Evolutionary conservation across 768 basidiomycete genomes (phyloP).

Genomic region (Auriscalpium vulgare): DNA sequence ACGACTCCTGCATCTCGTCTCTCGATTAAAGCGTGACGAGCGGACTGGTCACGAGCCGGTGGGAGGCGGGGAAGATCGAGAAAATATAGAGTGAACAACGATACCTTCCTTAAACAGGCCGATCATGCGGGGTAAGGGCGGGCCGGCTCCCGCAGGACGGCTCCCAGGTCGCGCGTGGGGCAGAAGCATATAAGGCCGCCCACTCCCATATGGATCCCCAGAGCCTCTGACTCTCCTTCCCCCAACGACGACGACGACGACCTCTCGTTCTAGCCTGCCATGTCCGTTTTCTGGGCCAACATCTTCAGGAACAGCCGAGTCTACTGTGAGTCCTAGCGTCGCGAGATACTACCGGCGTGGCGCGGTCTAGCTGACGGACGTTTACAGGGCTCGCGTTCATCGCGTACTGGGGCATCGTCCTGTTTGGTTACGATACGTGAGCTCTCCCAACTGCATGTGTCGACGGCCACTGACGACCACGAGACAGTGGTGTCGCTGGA

Average conservation of each 20-base stretch:
- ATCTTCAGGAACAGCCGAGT: conserved; percentile 53
- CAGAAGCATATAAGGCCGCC: neutral
- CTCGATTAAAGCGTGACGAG: no score
- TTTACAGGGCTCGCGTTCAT: conserved; percentile 60
- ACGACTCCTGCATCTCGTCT: no score
- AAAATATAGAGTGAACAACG: neutral
- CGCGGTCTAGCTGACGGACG: neutral
- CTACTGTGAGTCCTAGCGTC: conserved; percentile 39
- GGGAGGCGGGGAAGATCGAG: no score
- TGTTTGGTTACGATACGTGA: conserved; percentile 77
- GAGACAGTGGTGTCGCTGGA: conserved; percentile 49
- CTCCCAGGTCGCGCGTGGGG: neutral
- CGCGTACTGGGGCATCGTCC: conserved; percentile 72
- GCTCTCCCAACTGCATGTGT: conserved; percentile 16
- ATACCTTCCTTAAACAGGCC: neutral
- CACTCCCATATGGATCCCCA: neutral
- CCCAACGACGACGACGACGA: neutral
- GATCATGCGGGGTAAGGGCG: neutral
- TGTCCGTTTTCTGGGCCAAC: conserved; percentile 4
- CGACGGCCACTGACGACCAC: conserved; percentile 16
- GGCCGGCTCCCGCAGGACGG: neutral
- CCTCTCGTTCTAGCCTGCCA: neutral
- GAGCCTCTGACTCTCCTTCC: neutral
- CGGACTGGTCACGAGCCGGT: no score
- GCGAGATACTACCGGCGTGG: neutral